Evolutionary conservation across 2,329 filamentous ascomycete species (phyloP), one percentile per base, ranked within the genome.

Genomic region (Colletotrichum scovillei): DNA sequence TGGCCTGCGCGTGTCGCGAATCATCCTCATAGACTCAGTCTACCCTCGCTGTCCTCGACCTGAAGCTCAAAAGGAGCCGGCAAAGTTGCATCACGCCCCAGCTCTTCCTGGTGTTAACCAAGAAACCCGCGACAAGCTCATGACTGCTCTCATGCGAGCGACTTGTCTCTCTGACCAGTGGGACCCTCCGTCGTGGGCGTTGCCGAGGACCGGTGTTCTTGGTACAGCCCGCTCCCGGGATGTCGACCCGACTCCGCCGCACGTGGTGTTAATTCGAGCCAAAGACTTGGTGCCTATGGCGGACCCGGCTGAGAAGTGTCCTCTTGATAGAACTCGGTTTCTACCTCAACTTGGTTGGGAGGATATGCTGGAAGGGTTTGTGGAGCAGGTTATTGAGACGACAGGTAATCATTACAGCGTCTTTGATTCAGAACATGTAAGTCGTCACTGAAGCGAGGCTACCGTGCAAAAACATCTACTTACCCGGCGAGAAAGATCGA

Each of bases 221-320:
- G 64, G 69, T 5, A 63, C 65, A 6, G 58, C 69, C 12, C 35
- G 64, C 2, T 72, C 58, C 5, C 53, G 56, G 5, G 58, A 55
- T 22, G 58, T 63, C 14, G 52, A 68, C 22, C 64, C 65, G 2
- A 53, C 28, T 32, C 69, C 69, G 1, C 69, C 69, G 1, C 64
- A 69, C 26, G 65, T 38, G 2, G 66, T 72, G 4, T n/a, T 72
- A 3, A 72, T 72, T 9, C 58, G 65, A 14, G 69, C 69, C 0
- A 72, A 63, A 9, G 64, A 69, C 1, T 53, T 72, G 69, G 69
- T 72, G 11, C 69, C 69, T 4, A 72, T 72, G 69, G n/a, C 64
- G 1, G 69, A 72, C 11, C 69, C 69, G 3, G 30, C n/a, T 0
- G 69, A 72, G 4, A 72, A 63, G 24, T 72, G 69, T 19, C 69